Evolutionary conservation across 2,329 filamentous ascomycete species (phyloP), one percentile per base, ranked within the genome.

Genomic region (Rhexocercosporidium sp.): DNA sequence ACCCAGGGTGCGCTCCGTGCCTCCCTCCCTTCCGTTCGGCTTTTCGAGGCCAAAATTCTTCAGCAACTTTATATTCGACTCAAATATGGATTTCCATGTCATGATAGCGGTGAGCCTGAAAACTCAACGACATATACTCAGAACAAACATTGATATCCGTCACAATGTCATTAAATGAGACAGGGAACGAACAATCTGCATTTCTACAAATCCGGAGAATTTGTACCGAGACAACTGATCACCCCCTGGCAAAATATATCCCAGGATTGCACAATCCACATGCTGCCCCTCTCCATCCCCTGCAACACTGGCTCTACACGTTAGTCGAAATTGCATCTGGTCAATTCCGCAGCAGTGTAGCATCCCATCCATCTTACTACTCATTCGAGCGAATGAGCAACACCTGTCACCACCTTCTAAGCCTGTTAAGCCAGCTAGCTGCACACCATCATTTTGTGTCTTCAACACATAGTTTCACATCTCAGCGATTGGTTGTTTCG

Each of bases 1-100:
- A 37, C 22, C n/a, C 56, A 6, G 6, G 41, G 1, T 44, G 22
- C 56, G 63, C 46, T 60, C 63, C 63, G 63, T 65, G 63, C 63
- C 63, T 65, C 27, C 63, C 63, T 65, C 47, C 54, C 47, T 61
- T 47, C 54, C 61, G 47, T 20, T 54, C 49, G 46, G 59, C 59
- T 39, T 46, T 11, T 46, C n/a, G 25, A 27, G 29, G 18, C 61
- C 22, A 25, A 39, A 9, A 22, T 34, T 18, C 11, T 53, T 62
- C 47, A 49, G 25, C 34, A 46, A 34, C 20, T 22, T 27, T 11
- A 46, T n/a, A 12, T 29, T 39, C 14, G 25, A 16, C 5, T 34
- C 14, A 31, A n/a, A 27, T 39, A 29, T 7, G 27, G 22, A n/a
- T 27, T 4, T 9, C 14, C 37, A 39, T 7, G 12, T 22, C 11